Conservation (phyloP, 257 asterid genomes). For the Gentiana macrophylla region DNA sequence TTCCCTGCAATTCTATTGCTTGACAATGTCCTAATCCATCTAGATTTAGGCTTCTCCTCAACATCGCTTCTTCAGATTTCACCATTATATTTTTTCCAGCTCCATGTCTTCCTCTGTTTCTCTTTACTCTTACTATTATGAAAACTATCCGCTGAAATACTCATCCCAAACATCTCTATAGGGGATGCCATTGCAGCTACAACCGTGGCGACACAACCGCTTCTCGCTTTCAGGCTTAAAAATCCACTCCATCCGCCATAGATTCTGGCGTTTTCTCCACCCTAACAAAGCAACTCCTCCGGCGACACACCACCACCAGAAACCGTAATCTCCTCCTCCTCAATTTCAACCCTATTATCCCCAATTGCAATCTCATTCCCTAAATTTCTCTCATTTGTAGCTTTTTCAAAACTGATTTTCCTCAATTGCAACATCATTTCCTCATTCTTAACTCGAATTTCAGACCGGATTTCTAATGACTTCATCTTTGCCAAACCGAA, state of each 20-base stretch:
- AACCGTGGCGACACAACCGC: slow-evolving; percentile 57
- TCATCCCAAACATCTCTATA: no score
- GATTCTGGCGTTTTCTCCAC: slow-evolving; percentile 63
- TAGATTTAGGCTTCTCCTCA: no score
- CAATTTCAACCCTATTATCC: slow-evolving; percentile 65
- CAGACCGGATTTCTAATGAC: slow-evolving; percentile 1
- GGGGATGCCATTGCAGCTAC: slow-evolving; percentile 30
- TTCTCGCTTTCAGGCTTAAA: slow-evolving; percentile 39
- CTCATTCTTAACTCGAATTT: no score
- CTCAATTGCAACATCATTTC: slow-evolving; percentile 1
- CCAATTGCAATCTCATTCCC: slow-evolving; percentile 26
- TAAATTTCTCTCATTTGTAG: slow-evolving; percentile 37
- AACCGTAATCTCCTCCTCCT: slow-evolving; percentile 79
- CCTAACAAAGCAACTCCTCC: slow-evolving; percentile 45
- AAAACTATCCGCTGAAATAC: no score
- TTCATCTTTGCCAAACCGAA: slow-evolving; percentile 87
- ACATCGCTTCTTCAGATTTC: no score
- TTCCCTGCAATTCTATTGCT: no score
- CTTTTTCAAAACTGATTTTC: slow-evolving; percentile 37
- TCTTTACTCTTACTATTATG: no score
- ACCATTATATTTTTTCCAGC: no score
- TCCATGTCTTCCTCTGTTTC: no score
- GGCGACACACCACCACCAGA: slow-evolving; percentile 46
- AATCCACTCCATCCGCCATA: slow-evolving; percentile 25
- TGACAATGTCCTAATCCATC: no score